Conservation (phyloP, 495 filamentous ascomycete species). For the Beverwykella pulmonaria region DNA sequence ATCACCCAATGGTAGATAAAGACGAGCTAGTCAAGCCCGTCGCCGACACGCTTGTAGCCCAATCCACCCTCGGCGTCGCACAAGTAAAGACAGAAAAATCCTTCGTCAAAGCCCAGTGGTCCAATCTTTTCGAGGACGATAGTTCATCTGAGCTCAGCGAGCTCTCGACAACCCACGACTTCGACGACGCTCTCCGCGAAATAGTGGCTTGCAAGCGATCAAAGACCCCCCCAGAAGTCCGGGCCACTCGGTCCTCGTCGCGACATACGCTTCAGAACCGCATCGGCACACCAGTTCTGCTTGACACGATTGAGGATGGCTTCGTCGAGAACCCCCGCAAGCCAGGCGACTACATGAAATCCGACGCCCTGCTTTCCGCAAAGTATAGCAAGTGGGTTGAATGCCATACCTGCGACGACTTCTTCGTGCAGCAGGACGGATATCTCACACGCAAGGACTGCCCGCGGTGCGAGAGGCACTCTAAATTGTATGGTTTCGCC, state of each 20-base stretch:
- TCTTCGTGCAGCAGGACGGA: conserved; percentile 84
- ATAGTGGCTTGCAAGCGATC: conserved; percentile 29
- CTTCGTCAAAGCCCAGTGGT: neutral
- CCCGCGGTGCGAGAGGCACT: conserved; percentile 90
- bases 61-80: conserved; percentile 1
- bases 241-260: conserved; percentile 30
- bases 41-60: conserved; percentile 3
- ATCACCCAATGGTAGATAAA: conserved; percentile 3
- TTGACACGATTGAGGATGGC: conserved; percentile 47
- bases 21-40: conserved; percentile 14
- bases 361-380: conserved; percentile 68
- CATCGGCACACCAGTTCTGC: conserved; percentile 45
- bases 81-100: conserved; percentile 4
- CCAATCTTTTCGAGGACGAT: conserved; percentile 22
- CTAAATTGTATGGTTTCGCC: conserved; percentile 88
- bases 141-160: conserved; percentile 32
- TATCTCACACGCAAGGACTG: conserved; percentile 84
- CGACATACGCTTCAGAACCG: conserved; percentile 7
- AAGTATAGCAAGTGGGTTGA: conserved; percentile 80
- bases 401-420: conserved; percentile 76
- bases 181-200: conserved; percentile 25
- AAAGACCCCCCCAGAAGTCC: conserved; percentile 11
- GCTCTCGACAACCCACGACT: conserved; percentile 21
- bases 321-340: conserved; percentile 35
- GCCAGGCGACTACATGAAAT: conserved; percentile 57